These are phyloP conservation scores for Calonectria pteridis DNA, from an alignment of 2,329 filamentous ascomycete species.

Conservation along the genomic window DNA sequence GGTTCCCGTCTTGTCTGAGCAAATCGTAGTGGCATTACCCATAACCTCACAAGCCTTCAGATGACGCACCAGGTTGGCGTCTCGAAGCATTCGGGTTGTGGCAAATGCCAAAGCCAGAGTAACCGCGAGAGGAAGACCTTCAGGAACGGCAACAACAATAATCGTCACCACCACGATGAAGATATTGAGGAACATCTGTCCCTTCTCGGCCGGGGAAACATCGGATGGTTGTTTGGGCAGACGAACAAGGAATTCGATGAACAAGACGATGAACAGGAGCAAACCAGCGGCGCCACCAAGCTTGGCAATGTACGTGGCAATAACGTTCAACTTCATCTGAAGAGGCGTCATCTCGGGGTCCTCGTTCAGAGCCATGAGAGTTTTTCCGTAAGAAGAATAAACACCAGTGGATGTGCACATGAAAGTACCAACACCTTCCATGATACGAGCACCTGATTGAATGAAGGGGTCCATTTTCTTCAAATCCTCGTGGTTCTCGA, in stretches of 20 bases:
- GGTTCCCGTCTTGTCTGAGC: constrained; percentile 77
- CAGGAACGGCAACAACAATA: constrained; percentile 83
- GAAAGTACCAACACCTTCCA: constrained; percentile 82
- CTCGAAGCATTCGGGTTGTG: constrained; percentile 81
- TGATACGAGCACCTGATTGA: constrained; percentile 84
- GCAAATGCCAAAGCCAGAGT: constrained; percentile 83
- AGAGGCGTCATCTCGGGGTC: constrained; percentile 81
- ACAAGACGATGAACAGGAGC: constrained; percentile 84
- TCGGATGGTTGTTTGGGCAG: constrained; percentile 65
- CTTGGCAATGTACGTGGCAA: constrained; percentile 84
- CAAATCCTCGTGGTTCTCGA: constrained; percentile 73
- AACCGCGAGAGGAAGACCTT: constrained; percentile 83
- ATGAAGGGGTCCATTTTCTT: constrained; percentile 87
- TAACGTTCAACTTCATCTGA: constrained; percentile 80
- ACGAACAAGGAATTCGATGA: constrained; percentile 85
- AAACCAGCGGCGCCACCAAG: constrained; percentile 82
- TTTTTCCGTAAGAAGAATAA: constrained; percentile 81
- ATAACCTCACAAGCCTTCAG: constrained; percentile 85
- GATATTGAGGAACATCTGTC: constrained; percentile 81
- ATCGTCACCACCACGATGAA: constrained; percentile 85
- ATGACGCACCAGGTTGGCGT: constrained; percentile 82
- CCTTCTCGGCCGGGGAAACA: constrained; percentile 76
- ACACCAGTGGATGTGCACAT: constrained; percentile 80
- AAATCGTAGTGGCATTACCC: constrained; percentile 81
- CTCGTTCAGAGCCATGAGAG: constrained; percentile 79